Conservation (phyloP, 2,329 filamentous ascomycete species). For the Aspergillus niger region DNA sequence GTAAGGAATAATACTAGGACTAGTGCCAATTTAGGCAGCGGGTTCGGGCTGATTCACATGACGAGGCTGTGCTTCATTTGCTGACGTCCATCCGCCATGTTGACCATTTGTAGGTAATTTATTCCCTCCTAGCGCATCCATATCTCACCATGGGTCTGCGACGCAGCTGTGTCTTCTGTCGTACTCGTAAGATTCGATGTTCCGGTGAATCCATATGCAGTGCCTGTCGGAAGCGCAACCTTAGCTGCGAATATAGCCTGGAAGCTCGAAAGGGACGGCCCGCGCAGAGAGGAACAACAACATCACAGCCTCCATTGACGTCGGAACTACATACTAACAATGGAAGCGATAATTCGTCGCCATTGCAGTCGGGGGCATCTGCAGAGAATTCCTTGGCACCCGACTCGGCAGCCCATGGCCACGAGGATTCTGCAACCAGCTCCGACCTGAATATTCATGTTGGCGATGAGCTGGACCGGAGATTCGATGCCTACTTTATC, state of each 20-base stretch:
- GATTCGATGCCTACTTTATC: conserved; percentile 11
- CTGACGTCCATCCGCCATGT: no score
- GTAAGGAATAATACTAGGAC: no score
- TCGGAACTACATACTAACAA: background rate
- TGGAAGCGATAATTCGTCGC: background rate
- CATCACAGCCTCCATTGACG: background rate
- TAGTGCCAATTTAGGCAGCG: no score
- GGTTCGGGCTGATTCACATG: no score
- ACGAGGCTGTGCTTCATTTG: no score
- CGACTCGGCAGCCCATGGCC: background rate
- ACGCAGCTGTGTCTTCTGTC: conserved; percentile 14
- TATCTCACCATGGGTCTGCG: background rate
- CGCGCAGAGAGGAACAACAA: background rate
- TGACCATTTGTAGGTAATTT: no score
- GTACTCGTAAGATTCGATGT: conserved; percentile 11
- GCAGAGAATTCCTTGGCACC: background rate
- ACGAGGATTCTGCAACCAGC: background rate
- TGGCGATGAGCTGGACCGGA: conserved; percentile 7
- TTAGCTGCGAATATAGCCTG: conserved; percentile 12
- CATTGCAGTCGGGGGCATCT: background rate
- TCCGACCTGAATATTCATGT: background rate
- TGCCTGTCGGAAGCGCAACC: conserved; percentile 9
- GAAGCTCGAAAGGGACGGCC: conserved; percentile 13
- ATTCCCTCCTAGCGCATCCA: no score
- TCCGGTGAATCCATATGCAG: conserved; percentile 9